These are phyloP conservation scores for Leccinum variicolor DNA, from an alignment of 768 basidiomycete genomes.

Conservation along the genomic window DNA sequence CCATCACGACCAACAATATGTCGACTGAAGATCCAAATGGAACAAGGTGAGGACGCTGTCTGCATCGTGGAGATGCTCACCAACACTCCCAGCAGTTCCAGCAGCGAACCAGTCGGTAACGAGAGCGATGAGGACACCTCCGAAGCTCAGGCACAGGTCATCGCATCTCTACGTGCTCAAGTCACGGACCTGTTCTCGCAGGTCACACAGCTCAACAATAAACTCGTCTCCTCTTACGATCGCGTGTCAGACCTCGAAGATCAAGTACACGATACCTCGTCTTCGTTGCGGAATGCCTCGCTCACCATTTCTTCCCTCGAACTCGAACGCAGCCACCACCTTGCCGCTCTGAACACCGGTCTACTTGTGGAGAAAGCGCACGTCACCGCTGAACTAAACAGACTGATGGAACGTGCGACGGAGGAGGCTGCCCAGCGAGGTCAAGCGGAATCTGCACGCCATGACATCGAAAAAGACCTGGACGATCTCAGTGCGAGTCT, in stretches of 20 bases:
- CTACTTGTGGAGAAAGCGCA: constrained; percentile 88
- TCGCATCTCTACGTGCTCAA: constrained; percentile 74
- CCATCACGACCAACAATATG: constrained; percentile 10
- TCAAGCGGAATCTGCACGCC: constrained; percentile 80
- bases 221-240: constrained; percentile 91
- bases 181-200: constrained; percentile 87
- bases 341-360: constrained; percentile 87
- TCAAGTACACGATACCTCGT: constrained; percentile 65
- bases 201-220: constrained; percentile 85
- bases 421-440: constrained; percentile 91
- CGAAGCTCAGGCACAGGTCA: constrained; percentile 82
- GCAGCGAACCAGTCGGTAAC: constrained; percentile 5
- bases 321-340: constrained; percentile 80
- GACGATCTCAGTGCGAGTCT: constrained; percentile 90
- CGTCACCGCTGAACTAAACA: constrained; percentile 87
- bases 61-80: constrained; percentile 2
- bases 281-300: constrained; percentile 55
- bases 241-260: constrained; percentile 93
- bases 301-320: constrained; percentile 78
- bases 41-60: constrained; percentile 14
- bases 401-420: constrained; percentile 92
- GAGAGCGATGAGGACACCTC: constrained; percentile 33
- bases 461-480: constrained; percentile 87
- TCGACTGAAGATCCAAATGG: constrained; percentile 2
- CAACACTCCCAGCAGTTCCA: neutral